phyloP scores from a whole-genome alignment of 2,329 filamentous ascomycete species.

The Aspergillus chevalieri region DNA sequence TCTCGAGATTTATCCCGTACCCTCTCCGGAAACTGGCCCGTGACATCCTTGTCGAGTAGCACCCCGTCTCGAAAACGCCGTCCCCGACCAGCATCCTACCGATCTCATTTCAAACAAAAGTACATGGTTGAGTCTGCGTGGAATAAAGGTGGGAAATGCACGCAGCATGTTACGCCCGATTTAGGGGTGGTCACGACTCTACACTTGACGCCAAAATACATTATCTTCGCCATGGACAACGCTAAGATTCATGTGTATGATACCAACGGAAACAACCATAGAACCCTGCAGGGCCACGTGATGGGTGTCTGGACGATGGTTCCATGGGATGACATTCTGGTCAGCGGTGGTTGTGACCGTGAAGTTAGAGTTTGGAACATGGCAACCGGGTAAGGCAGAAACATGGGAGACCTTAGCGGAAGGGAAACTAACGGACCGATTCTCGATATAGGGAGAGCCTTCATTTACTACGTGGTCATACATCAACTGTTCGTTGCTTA shows the following conservation, averaged over 20 bases:
- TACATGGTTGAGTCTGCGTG: constrained; percentile 97
- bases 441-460: constrained; percentile 55
- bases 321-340: constrained; percentile 89
- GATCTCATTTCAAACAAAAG: constrained; percentile 94
- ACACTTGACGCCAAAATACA: constrained; percentile 90
- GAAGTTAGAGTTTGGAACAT: constrained; percentile 98
- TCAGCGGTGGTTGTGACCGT: constrained; percentile 92
- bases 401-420: neutral
- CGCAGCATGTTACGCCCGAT: constrained; percentile 88
- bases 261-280: constrained; percentile 78
- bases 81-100: constrained; percentile 72
- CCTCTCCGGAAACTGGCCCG: constrained; percentile 27
- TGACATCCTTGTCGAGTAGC: constrained; percentile 17
- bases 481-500: constrained; percentile 89
- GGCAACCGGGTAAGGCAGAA: constrained; percentile 65
- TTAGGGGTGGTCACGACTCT: constrained; percentile 94
- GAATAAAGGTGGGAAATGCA: constrained; percentile 82
- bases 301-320: constrained; percentile 99
- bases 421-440: neutral
- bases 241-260: constrained; percentile 98
- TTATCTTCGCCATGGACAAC: constrained; percentile 95
- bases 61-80: constrained; percentile 39
- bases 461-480: constrained; percentile 86
- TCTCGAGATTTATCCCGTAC: constrained; percentile 42
- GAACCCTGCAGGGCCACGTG: constrained; percentile 87